phyloP scores from a whole-genome alignment of 2,329 filamentous ascomycete genomes.

The Amesomyces nigricolor region DNA sequence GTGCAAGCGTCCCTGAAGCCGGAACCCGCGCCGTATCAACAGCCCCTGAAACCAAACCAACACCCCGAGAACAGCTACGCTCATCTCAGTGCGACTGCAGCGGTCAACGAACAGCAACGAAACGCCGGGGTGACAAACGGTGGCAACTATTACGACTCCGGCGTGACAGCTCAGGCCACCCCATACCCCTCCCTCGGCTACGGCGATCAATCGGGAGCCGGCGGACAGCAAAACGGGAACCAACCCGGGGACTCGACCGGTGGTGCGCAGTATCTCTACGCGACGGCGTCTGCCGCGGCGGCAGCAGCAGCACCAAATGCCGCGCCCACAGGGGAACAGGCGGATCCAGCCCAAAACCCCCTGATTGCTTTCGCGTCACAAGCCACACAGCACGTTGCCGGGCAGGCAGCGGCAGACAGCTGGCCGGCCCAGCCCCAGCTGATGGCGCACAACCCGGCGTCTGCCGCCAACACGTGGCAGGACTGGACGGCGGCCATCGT shows the following conservation, averaged over 20 bases:
- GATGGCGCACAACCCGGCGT: conserved; percentile 30
- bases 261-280: conserved; percentile 22
- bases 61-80: conserved; percentile 3
- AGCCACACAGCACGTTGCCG: conserved; percentile 31
- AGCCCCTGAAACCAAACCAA: conserved; percentile 4
- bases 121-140: conserved; percentile 18
- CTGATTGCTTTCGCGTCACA: conserved; percentile 38
- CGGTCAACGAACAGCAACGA: conserved; percentile 11
- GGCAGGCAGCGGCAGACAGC: conserved; percentile 18
- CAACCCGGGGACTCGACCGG: conserved; percentile 15
- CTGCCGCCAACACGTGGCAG: conserved; percentile 42
- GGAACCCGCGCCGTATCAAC: conserved; percentile 17
- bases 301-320: conserved; percentile 14
- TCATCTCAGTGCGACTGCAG: background rate
- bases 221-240: conserved; percentile 19
- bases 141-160: conserved; percentile 23
- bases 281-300: conserved; percentile 18
- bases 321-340: conserved; percentile 21
- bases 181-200: conserved; percentile 25
- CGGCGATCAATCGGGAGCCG: conserved; percentile 14
- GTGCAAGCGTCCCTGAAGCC: conserved; percentile 9
- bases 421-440: conserved; percentile 29
- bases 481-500: conserved; percentile 50
- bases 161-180: conserved; percentile 5
- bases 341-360: conserved; percentile 30